Base-by-base conservation (phyloP, 768 basidiomycete species). In the Erythrobasidium yunnanense region DNA sequence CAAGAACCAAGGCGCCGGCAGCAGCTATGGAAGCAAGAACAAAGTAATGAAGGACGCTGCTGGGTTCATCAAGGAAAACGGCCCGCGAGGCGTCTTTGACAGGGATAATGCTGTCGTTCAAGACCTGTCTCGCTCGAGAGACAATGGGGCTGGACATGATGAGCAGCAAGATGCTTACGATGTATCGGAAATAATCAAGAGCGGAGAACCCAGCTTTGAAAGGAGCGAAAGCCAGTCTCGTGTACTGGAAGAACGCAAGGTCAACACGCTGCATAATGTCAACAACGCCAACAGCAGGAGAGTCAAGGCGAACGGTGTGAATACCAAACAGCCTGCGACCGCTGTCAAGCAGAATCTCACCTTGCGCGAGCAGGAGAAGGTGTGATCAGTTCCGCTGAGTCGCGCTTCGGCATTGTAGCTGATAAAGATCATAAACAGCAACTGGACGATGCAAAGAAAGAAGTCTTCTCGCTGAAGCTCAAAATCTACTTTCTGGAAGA, bases 401-500 rank as follows among this genome's bases (percentile, higher is more conserved):
- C 22, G 23, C 8, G 25, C 13, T 23, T 13, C 20, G 7, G 4
- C 18, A 29, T 20, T 30, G 8, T 18, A 17, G n/a, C 11, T 30
- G 22, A 22, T 1, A 1, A 3, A 2, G 1, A 22, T 18, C 29
- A 7, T 66, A 33, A 8, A 23, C 73, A 97, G 92, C 88, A 92
- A 76, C 89, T 95, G 74, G 90, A 97, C 77, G 85, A 84, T 68
- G 83, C 91, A 73, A 91, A 93, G 79, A 95, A 92, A 76, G 92
- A 97, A 76, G 93, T 93, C 80, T 96, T 97, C 76, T 87, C 86
- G 73, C 85, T 99, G 74, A 95, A 96, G 76, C 82, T 97, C 55
- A 88, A 90, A 66, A 88, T 96, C 2, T 90, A 95, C 74, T 93
- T 95, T 75, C 82, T 95, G 46, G 89, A 96, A 76, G 90, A 97